Evolutionary conservation across 371 early-diverging fungal species (phyloP).

Genomic region (Funneliformis caledonium): DNA sequence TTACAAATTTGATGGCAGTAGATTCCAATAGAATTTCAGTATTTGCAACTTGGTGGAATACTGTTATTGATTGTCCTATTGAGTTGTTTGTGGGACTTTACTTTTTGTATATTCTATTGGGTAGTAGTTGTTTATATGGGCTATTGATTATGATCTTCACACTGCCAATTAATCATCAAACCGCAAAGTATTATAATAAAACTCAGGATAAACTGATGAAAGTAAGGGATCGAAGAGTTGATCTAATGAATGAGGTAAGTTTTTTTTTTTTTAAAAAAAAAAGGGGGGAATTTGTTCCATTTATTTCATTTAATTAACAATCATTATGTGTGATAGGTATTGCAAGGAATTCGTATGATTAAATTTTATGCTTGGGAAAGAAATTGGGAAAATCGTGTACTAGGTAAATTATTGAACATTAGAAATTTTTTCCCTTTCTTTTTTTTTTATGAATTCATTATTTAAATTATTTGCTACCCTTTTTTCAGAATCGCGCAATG

Average conservation of each 20-base stretch:
- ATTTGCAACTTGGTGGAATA: conserved; percentile 50
- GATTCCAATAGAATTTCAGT: conserved; percentile 66
- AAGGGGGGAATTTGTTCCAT: background rate
- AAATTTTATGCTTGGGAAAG: conserved; percentile 73
- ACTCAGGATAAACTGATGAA: conserved; percentile 36
- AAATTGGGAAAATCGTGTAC: conserved; percentile 42
- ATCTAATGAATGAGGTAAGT: conserved; percentile 53
- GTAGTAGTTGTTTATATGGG: conserved; percentile 56
- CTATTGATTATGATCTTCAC: conserved; percentile 52
- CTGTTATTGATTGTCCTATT: conserved; percentile 58
- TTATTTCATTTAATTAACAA: background rate
- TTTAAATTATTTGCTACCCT: conserved; percentile 46
- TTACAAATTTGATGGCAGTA: conserved; percentile 80
- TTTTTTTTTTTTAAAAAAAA: background rate
- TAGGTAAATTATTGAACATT: background rate
- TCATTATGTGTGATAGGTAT: conserved; percentile 49
- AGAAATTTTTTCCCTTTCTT: background rate
- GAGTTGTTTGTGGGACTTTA: conserved; percentile 54
- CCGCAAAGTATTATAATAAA: conserved; percentile 55
- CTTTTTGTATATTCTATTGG: conserved; percentile 59
- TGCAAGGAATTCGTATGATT: conserved; percentile 71
- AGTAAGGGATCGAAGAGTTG: conserved; percentile 54
- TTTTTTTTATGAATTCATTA: conserved; percentile 30
- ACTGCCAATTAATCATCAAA: conserved; percentile 59
- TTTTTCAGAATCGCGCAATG: conserved; percentile 1